Base-by-base conservation (phyloP, 768 basidiomycete genomes). In the Psilocybe cyanescens region DNA sequence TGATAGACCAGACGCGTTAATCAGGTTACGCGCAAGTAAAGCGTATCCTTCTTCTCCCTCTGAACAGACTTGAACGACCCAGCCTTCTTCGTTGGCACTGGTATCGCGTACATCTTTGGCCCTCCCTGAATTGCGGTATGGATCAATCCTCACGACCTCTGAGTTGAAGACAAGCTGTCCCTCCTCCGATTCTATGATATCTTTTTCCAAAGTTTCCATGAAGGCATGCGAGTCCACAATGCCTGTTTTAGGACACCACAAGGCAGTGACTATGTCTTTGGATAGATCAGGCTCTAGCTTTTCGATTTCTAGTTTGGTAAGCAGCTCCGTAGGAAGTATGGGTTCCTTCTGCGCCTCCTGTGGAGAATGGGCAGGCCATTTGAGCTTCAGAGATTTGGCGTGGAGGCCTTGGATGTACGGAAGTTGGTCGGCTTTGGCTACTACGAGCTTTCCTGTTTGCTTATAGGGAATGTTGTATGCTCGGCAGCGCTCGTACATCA, bases 361-460 rank as follows among this genome's bases (percentile, higher is more conserved):
- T 14, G 70, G 56, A 3, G 80, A 82, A 62, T 79, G 73, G 17
- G 74, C 71, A 0, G 87, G 84, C 79, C 86, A 84, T 4, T 71
- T 62, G 14, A 94, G 78, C 54, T 72, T 72, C 50, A 76, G 75
- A 2, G 89, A 86, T 69, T 92, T 91, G 14, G 76, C 72, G 62
- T 90, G 82, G 2, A 99, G 83, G 17, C 78, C 71, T 58, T 89
- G 79, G 41, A 99, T 82, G 73, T 97, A 97, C 0, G 79, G 64
- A 41, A 75, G 78, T 66, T 98, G 94, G 53, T 82, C 78, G 16
- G 78, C 74, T 16, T 80, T 84, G 0, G 93, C 97, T 44, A 99
- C 91, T 1, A 99, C 87, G 16, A 99, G 88, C 76, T 99, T 99
- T 44, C 95, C 94, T 0, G 86, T 85, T 72, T 89, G 91, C 49